Base-by-base conservation (phyloP, 495 filamentous ascomycete genomes). In the Neurospora tetraspora region DNA sequence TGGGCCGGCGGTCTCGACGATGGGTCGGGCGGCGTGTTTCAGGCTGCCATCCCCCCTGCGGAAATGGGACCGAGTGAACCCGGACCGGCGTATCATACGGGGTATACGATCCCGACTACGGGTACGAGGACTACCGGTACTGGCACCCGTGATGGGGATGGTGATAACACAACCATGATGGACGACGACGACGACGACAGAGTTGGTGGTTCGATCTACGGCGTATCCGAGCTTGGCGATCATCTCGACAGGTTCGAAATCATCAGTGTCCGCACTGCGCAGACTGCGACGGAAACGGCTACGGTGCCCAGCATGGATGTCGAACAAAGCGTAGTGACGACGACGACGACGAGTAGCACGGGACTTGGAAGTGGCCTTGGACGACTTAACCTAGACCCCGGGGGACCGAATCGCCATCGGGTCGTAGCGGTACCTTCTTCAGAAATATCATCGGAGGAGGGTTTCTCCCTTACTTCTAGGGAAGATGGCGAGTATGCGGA, bases 1-100 rank as follows among this genome's bases (percentile, higher is more conserved):
- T 86, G 83, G 83, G 84, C 83, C 18, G 83, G 78, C n/a, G 84
- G 84, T 12, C 74, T 82, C 12, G 80, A 85, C 37, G 84, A 86
- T 53, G 84, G 80, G 5, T 81, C 81, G 4, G 84, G 83, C 31
- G 83, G 81, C 23, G 83, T 85, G n/a, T 86, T 82, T 47, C 80
- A 85, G 43, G 45, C 75, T 0, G 70, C 70, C 2, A 75, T 86
- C 5, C 83, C 84, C 0, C 77, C 80, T 6, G 76, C 84, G 0
- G 79, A 82, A 11, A 75, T 81, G 72, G 84, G 83, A 0, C 83
- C 84, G 0, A 80, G 75, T 12, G 84, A 83, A 5, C 84, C 84
- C 1, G 84, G 84, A 0, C 84, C 84, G 5, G 82, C 73, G 9
- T 86, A 83, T 72, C 79, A 78, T 45, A 86, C 83, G 1, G 84